Percentiles rank a stretch among this genome's conserved stretches.
phyloP scores from a whole-genome alignment of 345 rosid species.

The Clausena lansium region DNA sequence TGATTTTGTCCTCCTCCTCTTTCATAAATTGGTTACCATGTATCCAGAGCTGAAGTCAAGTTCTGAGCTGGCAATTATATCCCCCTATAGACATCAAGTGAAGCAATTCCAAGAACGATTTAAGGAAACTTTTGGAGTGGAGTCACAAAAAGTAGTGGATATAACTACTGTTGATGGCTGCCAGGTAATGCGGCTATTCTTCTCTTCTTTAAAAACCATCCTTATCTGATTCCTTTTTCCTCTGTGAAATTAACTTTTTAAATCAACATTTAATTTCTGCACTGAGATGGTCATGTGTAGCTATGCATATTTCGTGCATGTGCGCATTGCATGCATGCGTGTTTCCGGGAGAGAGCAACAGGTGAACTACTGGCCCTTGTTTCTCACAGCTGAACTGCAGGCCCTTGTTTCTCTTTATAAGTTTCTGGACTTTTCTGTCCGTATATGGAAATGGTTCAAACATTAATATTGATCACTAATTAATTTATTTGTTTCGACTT shows the following conservation, averaged over 20 bases:
- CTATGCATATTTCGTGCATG: not conserved
- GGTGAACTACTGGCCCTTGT: not conserved
- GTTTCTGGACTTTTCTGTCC: not conserved
- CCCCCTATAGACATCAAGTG: conserved; percentile 89
- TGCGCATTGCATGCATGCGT: not conserved
- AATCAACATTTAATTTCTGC: not conserved
- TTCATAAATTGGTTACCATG: conserved; percentile 73
- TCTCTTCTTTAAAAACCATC: not conserved
- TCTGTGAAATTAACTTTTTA: not conserved
- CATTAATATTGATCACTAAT: too few relatives aligned
- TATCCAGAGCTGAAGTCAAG: conserved; percentile 82
- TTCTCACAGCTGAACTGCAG: too few relatives aligned
- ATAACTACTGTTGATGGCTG: conserved; percentile 94
- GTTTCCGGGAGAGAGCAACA: not conserved
- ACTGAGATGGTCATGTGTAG: not conserved
- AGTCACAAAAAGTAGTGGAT: conserved; percentile 68
- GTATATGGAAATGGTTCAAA: not conserved
- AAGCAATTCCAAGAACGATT: conserved; percentile 82
- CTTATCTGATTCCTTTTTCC: not conserved
- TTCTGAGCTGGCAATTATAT: conserved; percentile 83
- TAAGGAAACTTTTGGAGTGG: conserved; percentile 70
- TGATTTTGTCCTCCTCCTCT: conserved; percentile 76
- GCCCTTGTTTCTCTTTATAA: not conserved
- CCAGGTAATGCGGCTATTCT: conserved; percentile 56
- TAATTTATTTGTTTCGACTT: not conserved